Percentiles rank a stretch among this genome's conserved stretches.
phyloP scores from a whole-genome alignment of 495 filamentous ascomycete species.

The Chaetomium cochliodes region DNA sequence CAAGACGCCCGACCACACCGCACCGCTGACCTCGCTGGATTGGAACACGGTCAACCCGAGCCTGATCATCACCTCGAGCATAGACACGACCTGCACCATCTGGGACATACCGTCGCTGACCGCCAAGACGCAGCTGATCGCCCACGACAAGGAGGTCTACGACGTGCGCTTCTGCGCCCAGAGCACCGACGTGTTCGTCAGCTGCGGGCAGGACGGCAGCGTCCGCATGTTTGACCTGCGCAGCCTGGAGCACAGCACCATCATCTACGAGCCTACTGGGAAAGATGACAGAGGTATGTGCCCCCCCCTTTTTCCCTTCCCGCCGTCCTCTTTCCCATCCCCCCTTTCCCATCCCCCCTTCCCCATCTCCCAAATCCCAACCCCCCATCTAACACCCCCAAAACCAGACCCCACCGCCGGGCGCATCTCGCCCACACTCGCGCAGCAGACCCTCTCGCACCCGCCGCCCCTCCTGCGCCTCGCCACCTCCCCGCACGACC shows the following conservation, averaged over 20 bases:
- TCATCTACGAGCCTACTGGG: slow-evolving; percentile 95
- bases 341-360: background rate
- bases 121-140: slow-evolving; percentile 97
- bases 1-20: slow-evolving; percentile 97
- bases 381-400: slow-evolving; percentile 23
- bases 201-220: slow-evolving; percentile 95
- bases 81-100: slow-evolving; percentile 99
- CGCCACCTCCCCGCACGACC: slow-evolving; percentile 92
- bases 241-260: slow-evolving; percentile 96
- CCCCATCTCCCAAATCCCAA: background rate
- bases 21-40: slow-evolving; percentile 91
- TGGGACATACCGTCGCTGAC: slow-evolving; percentile 99
- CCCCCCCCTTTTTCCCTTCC: background rate
- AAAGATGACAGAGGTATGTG: slow-evolving; percentile 80
- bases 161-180: slow-evolving; percentile 97
- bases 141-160: slow-evolving; percentile 98
- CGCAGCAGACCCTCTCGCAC: slow-evolving; percentile 71
- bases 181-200: slow-evolving; percentile 94
- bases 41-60: slow-evolving; percentile 97
- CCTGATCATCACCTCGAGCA: slow-evolving; percentile 96
- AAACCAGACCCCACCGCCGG: slow-evolving; percentile 46
- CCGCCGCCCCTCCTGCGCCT: slow-evolving; percentile 83
- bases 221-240: slow-evolving; percentile 98
- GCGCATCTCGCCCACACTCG: slow-evolving; percentile 61
- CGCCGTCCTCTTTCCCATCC: background rate